Conservation (phyloP, 306 rosid species). For the Rosa lucieae region DNA sequence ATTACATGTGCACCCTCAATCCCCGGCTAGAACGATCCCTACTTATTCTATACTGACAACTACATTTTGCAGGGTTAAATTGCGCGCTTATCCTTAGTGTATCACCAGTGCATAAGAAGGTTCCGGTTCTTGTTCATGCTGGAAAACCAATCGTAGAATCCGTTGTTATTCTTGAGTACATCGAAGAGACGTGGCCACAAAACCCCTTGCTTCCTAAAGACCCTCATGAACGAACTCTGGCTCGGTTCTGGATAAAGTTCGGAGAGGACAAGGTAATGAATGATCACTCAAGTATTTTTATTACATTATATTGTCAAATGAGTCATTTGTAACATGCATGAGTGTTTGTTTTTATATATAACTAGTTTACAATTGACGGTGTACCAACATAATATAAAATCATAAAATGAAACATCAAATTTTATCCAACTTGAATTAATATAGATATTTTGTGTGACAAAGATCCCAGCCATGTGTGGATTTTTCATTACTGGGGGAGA, state of each 20-base stretch:
- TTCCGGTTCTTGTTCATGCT: slow-evolving; percentile 9
- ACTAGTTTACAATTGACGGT: not conserved
- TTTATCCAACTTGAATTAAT: not conserved
- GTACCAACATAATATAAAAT: not conserved
- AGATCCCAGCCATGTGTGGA: not conserved
- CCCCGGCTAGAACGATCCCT: too few species aligned
- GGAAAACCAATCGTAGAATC: slow-evolving; percentile 21
- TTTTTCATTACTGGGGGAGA: not conserved
- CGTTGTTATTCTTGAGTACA: slow-evolving; percentile 19
- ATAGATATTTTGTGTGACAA: not conserved
- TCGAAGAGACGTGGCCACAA: slow-evolving; percentile 24
- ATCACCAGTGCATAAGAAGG: not conserved
- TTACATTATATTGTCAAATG: not conserved
- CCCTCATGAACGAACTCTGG: not conserved
- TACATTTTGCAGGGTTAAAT: too few species aligned
- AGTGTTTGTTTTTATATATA: not conserved
- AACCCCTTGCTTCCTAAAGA: slow-evolving; percentile 24
- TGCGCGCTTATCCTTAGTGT: too few species aligned
- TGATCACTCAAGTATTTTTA: not conserved
- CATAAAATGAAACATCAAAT: too few species aligned
- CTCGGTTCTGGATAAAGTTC: slow-evolving; percentile 20
- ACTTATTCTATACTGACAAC: too few species aligned
- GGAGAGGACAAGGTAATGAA: slow-evolving; percentile 16
- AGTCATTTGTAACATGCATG: not conserved
- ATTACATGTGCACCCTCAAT: too few species aligned